Evolutionary conservation across 371 early-diverging fungal species (phyloP), one percentile per base, ranked within the genome.

Genomic region (Encephalitozoon hellem): DNA sequence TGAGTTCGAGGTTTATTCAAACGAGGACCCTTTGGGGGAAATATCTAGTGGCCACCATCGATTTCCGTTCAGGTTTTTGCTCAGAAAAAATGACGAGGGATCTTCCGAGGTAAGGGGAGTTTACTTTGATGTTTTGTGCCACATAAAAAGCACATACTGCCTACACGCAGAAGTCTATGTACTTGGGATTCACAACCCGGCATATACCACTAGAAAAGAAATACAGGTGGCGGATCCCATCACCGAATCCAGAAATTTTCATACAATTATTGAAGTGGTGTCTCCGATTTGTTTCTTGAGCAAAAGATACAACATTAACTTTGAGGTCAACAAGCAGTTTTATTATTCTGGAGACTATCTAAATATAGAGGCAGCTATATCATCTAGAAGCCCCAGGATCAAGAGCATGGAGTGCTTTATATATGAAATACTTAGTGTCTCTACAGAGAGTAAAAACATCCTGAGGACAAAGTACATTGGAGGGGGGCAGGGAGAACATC

Each of bases 371-470:
- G 42, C 65, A 3, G 12, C 26, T 9, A 51, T 72, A 38, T 34
- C 63, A 9, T 39, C 41, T 15, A 30, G 1, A 15, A 38, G 38
- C 3, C 26, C 30, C 9, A 72, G 49, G 28, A 47, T 72, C 12
- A 65, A 72, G 49, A 63, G 65, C 28, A 65, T 72, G 43, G 73
- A 72, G 39, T 72, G 73, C 52, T 64, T 64, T 65, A 25, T 65
- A 5, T 72, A 72, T 65, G 73, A 72, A 38, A 54, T 72, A 2
- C 45, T 72, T 8, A 72, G 6, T 9, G 25, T 72, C 15, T 54
- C 49, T 18, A 21, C 51, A 15, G 38, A 43, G 11, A 66, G 65
- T 21, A 6, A 34, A 4, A 32, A 72, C n/a, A 28, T 63, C 47
- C 34, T 72, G 5, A 42, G 73, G 49, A 72, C 73, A 47, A 64